Percentiles rank a stretch among this genome's conserved stretches.
These are phyloP conservation scores for Furcasterigmium sp. DNA, from an alignment of 2,329 filamentous ascomycete genomes.

Conservation along the genomic window DNA sequence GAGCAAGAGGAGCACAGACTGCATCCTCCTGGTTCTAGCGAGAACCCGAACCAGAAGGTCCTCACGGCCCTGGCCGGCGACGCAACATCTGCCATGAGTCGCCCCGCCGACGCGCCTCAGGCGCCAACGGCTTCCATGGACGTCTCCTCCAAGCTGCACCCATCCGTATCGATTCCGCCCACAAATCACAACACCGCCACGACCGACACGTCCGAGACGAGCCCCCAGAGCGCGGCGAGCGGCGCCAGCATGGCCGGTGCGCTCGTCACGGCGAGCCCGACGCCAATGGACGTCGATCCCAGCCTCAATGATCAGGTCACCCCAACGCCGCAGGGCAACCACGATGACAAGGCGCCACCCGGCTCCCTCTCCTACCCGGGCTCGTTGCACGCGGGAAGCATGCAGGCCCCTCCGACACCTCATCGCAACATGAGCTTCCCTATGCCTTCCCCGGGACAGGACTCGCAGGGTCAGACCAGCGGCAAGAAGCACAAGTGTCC, in stretches of 20 bases:
- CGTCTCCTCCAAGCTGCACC: conserved; percentile 25
- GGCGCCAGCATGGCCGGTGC: conserved; percentile 35
- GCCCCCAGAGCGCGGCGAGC: conserved; percentile 34
- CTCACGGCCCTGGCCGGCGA: conserved; percentile 50
- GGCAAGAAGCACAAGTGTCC: conserved; percentile 94
- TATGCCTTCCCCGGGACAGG: conserved; percentile 40
- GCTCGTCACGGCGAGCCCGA: conserved; percentile 44
- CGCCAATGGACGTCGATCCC: conserved; percentile 49
- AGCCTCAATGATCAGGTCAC: conserved; percentile 29
- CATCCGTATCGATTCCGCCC: conserved; percentile 19
- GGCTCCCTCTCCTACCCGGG: conserved; percentile 51
- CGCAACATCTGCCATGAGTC: conserved; percentile 47
- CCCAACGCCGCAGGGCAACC: conserved; percentile 30
- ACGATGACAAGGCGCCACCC: conserved; percentile 41
- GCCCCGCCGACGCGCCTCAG: conserved; percentile 47
- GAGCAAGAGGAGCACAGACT: conserved; percentile 30
- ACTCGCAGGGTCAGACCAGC: conserved; percentile 44
- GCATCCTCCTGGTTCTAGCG: conserved; percentile 39
- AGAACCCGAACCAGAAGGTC: conserved; percentile 49
- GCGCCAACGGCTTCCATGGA: conserved; percentile 40
- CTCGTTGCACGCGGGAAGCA: conserved; percentile 35
- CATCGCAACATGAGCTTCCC: conserved; percentile 54
- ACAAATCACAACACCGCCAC: conserved; percentile 21
- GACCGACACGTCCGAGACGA: conserved; percentile 35
- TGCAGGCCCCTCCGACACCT: conserved; percentile 34